These are phyloP conservation scores for Citrus reticulata DNA, from an alignment of 345 rosid genomes.

Conservation along the genomic window DNA sequence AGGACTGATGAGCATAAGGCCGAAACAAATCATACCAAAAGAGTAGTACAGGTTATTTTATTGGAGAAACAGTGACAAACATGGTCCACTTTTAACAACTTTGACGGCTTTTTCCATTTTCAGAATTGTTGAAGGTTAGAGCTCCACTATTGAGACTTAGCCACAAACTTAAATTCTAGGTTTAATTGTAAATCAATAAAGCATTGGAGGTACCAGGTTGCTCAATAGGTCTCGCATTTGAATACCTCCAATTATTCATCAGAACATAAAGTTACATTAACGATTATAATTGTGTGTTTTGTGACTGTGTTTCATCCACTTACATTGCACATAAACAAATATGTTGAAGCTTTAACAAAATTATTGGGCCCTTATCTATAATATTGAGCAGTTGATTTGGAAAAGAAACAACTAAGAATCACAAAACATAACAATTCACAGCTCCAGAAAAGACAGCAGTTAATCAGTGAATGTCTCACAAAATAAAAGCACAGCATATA, in stretches of 20 bases:
- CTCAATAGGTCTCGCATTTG: background rate
- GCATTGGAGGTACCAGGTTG: background rate
- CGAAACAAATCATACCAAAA: too few species aligned
- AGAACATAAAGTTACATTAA: background rate
- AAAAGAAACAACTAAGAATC: background rate
- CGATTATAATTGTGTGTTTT: background rate
- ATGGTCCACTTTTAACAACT: background rate
- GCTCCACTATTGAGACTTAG: background rate
- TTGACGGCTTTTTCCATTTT: background rate
- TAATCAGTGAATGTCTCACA: background rate
- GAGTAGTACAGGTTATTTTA: too few species aligned
- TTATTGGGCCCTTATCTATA: background rate
- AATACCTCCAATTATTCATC: background rate
- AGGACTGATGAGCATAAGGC: too few species aligned
- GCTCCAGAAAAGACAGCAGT: background rate
- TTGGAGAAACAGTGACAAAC: background rate
- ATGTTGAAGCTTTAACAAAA: background rate
- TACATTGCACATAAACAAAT: background rate
- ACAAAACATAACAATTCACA: background rate
- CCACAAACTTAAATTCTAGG: background rate
- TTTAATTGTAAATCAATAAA: background rate
- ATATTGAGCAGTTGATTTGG: background rate
- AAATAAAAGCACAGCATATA: background rate
- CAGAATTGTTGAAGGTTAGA: background rate
- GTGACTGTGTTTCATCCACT: background rate